phyloP scores from a whole-genome alignment of 306 rosid species.

The Castanopsis chinensis region DNA sequence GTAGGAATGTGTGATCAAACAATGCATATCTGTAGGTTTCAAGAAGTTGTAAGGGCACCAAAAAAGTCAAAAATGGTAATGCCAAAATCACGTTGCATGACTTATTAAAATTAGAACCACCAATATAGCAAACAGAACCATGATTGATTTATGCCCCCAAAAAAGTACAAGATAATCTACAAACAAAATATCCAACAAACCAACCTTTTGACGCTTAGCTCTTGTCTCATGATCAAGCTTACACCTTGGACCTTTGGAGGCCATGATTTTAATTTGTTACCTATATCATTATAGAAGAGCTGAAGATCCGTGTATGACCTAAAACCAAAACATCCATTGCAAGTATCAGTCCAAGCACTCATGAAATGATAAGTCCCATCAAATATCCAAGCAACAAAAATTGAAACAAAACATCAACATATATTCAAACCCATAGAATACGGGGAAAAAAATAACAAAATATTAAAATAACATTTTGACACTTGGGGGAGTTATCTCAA shows the following conservation, averaged over 20 bases:
- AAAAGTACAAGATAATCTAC: background rate
- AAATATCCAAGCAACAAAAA: background rate
- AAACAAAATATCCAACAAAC: constrained; percentile 10
- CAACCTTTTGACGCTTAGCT: constrained; percentile 87
- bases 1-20: background rate
- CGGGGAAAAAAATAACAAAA: background rate
- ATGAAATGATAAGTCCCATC: background rate
- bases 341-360: background rate
- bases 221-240: constrained; percentile 75
- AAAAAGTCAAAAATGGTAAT: background rate
- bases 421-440: background rate
- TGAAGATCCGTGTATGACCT: constrained; percentile 2
- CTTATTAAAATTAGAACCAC: background rate
- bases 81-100: background rate
- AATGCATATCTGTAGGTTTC: background rate
- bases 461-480: background rate
- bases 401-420: background rate
- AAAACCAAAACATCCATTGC: constrained; percentile 2
- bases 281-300: constrained; percentile 15
- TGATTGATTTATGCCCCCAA: background rate
- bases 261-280: constrained; percentile 40
- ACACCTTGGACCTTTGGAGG: constrained; percentile 89
- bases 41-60: background rate
- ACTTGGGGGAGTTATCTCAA: background rate
- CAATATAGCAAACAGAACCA: background rate